Conservation (phyloP, 2,329 filamentous ascomycete species). For the Penicillium crustosum region DNA sequence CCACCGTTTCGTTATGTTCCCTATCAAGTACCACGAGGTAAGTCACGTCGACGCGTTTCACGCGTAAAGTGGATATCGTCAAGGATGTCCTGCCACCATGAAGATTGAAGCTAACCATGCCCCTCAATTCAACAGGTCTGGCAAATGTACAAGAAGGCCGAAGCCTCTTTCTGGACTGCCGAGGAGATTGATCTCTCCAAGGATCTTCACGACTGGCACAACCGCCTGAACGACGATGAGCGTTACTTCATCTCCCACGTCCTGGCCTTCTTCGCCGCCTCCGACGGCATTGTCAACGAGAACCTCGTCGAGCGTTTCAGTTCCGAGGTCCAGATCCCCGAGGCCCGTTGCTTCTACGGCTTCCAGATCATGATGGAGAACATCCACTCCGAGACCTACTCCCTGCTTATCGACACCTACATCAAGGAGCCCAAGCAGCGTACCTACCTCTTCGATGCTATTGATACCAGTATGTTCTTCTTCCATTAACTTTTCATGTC, state of each 20-base stretch:
- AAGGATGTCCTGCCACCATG: constrained; percentile 4
- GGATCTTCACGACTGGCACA: constrained; percentile 99
- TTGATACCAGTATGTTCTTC: constrained; percentile 78
- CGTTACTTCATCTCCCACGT: constrained; percentile 98
- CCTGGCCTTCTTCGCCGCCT: constrained; percentile 97
- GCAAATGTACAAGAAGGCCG: constrained; percentile 99
- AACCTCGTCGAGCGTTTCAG: constrained; percentile 98
- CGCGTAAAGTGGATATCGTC: constrained; percentile 65
- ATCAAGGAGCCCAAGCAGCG: constrained; percentile 97
- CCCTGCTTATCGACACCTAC: constrained; percentile 97
- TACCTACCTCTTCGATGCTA: constrained; percentile 94
- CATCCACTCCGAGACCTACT: constrained; percentile 99
- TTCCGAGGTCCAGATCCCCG: constrained; percentile 91
- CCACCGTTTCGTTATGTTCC: constrained; percentile 94
- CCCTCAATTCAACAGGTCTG: constrained; percentile 67
- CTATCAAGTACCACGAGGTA: constrained; percentile 99
- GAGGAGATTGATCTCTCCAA: constrained; percentile 99
- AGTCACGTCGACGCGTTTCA: constrained; percentile 57
- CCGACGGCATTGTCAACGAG: constrained; percentile 99
- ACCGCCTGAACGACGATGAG: constrained; percentile 93
- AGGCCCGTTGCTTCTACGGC: constrained; percentile 99
- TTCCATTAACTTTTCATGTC: background rate
- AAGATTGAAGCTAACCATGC: constrained; percentile 14
- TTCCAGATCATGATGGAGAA: constrained; percentile 99
- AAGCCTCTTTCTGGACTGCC: constrained; percentile 99